Evolutionary conservation across 176 grass and related monocot species (phyloP).

Genomic region (Oropetium thomaeum): DNA sequence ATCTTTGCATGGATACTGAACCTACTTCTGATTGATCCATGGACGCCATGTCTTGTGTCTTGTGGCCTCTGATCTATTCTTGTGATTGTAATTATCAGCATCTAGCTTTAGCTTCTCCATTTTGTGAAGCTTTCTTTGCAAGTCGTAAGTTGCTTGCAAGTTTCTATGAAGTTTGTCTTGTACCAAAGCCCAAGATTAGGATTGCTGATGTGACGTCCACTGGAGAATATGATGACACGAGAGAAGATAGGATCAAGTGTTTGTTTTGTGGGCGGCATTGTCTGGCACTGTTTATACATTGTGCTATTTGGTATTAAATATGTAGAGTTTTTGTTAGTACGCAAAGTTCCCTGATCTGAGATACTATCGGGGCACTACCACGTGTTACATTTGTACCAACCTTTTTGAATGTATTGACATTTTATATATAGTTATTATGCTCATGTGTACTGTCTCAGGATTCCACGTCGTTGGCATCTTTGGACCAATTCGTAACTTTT

Average conservation of each 20-base stretch:
- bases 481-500: slow-evolving; percentile 1
- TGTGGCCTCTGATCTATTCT: not conserved
- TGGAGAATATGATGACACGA: slow-evolving; percentile 11
- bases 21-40: slow-evolving; percentile 51
- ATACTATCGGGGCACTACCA: not conserved
- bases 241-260: not conserved
- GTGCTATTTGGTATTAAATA: not conserved
- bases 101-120: slow-evolving; percentile 1
- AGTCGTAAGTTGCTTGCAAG: slow-evolving; percentile 20
- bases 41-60: not conserved
- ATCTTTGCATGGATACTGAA: slow-evolving; percentile 82
- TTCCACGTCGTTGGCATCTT: not conserved
- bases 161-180: not conserved
- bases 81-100: not conserved
- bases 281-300: slow-evolving; percentile 10
- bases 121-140: slow-evolving; percentile 16
- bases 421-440: not conserved
- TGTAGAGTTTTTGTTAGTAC: not conserved
- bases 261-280: slow-evolving; percentile 11
- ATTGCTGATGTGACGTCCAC: slow-evolving; percentile 10
- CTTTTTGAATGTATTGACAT: not conserved
- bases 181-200: not conserved
- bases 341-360: not conserved
- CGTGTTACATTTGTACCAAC: not conserved
- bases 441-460: not conserved